Conservation (phyloP, 805 yeast genomes). For the Zygoascus bituminiphila region DNA sequence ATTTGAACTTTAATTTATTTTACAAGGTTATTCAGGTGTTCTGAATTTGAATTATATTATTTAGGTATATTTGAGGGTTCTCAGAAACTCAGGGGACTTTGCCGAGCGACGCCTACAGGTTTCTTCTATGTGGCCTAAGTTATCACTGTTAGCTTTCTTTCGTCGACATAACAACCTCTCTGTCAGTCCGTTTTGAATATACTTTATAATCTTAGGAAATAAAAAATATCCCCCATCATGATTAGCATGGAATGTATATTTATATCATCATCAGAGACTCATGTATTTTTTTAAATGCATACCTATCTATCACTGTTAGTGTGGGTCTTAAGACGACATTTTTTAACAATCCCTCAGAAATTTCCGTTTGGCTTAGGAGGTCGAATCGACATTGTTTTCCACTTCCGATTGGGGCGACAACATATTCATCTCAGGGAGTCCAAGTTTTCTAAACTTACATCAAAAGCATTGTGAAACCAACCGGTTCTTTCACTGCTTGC, state of each 20-base stretch:
- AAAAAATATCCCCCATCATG: constrained; percentile 33
- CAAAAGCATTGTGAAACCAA: too few relatives aligned
- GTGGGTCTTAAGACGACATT: not conserved
- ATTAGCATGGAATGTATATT: constrained; percentile 46
- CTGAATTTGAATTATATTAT: too few relatives aligned
- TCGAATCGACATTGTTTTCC: constrained; percentile 65
- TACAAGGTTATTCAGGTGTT: too few relatives aligned
- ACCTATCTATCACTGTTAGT: not conserved
- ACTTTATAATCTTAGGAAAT: not conserved
- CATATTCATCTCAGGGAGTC: constrained; percentile 12
- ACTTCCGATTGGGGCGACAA: constrained; percentile 60
- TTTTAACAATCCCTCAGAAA: constrained; percentile 1
- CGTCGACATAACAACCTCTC: too few relatives aligned
- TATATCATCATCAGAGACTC: constrained; percentile 39
- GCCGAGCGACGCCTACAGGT: too few relatives aligned
- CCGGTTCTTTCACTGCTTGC: too few relatives aligned
- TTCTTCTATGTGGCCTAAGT: too few relatives aligned
- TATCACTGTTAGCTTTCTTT: too few relatives aligned
- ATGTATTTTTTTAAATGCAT: not conserved
- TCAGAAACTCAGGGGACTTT: too few relatives aligned
- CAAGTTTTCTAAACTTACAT: not conserved
- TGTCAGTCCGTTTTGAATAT: not conserved
- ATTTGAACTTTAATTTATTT: too few relatives aligned
- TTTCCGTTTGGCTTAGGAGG: constrained; percentile 54
- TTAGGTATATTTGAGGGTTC: too few relatives aligned